Percentiles rank a stretch among this genome's conserved stretches.
These are phyloP conservation scores for Tetrastigma voinierianum DNA, from an alignment of 164 flowering plant species.

Conservation along the genomic window DNA sequence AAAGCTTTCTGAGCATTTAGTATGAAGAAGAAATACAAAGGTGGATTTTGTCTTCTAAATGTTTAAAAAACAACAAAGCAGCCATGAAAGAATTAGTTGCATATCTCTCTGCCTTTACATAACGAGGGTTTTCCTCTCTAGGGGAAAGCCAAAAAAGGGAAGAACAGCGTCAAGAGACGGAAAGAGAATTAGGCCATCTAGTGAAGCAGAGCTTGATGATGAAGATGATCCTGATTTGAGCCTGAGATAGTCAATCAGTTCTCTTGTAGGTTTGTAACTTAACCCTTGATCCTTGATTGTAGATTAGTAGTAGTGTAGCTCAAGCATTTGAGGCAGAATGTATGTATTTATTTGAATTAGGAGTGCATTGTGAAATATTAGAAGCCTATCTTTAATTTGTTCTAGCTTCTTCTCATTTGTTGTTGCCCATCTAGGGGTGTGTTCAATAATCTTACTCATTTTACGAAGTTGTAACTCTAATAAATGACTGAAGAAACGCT, in stretches of 20 bases:
- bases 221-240: background rate
- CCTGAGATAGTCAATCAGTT: background rate
- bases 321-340: background rate
- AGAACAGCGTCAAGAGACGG: slow-evolving; percentile 23
- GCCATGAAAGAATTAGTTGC: background rate
- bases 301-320: background rate
- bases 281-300: background rate
- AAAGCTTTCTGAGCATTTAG: background rate
- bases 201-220: slow-evolving; percentile 17
- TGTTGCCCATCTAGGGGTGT: no score
- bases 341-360: background rate
- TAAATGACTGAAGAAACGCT: no score
- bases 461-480: no score
- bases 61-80: background rate
- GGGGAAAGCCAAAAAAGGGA: slow-evolving; percentile 31
- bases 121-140: background rate
- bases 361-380: no score
- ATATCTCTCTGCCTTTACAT: background rate
- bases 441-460: no score
- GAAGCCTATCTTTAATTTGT: no score
- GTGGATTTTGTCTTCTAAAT: background rate
- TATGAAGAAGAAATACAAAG: background rate
- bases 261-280: background rate
- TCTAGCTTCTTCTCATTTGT: no score
- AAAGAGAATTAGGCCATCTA: slow-evolving; percentile 13